Base-by-base conservation (phyloP, 805 yeast species). In the Ogataea neopini region DNA sequence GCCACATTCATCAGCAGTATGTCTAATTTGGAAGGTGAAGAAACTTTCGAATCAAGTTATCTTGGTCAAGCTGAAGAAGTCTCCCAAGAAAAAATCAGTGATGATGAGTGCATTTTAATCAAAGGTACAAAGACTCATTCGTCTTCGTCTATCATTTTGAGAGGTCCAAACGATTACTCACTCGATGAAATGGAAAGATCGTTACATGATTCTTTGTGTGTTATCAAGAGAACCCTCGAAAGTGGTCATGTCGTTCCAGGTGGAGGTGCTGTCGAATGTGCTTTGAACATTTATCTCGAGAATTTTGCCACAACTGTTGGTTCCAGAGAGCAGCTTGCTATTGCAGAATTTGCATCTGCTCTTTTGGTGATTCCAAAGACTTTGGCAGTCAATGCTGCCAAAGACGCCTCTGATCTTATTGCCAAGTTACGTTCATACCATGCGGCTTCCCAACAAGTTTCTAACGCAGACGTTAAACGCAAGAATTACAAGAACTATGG, bases 181-280 rank as follows among this genome's bases (percentile, higher is more conserved):
- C 77, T 94, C 57, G 99, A 94, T 70, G 99, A 94, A 74, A 92
- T 95, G 98, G 97, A 94, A 72, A 82, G 99, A 70, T 90, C 98
- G 0, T 69, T 95, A 51, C 97, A 89, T 63, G 99, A 94, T 67
- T 88, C 98, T 2, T 75, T 94, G 54, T 83, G 89, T 38, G 99
- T 94, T 30, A 96, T 94, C 30, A 94, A 94, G 74, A 83, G 99
- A 66, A 90, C 98, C 10, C 77, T 95, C 57, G 99, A 94, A 70
- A 83, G 92, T 61, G 98, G 97, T 17, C 72, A 79, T 56, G 91
- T 95, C 48, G 99, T 94, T 5, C 98, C 99, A 36, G 99, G 99
- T 52, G 99, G 99, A 56, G 99, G 99, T 51, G 95, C 96, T n/a
- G 99, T 94, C 29, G 99, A 94, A 72, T 79, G 96, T 43, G 98